Evolutionary conservation across 176 grass and related monocot genomes (phyloP).

Genomic region (Aegilops bicornis): DNA sequence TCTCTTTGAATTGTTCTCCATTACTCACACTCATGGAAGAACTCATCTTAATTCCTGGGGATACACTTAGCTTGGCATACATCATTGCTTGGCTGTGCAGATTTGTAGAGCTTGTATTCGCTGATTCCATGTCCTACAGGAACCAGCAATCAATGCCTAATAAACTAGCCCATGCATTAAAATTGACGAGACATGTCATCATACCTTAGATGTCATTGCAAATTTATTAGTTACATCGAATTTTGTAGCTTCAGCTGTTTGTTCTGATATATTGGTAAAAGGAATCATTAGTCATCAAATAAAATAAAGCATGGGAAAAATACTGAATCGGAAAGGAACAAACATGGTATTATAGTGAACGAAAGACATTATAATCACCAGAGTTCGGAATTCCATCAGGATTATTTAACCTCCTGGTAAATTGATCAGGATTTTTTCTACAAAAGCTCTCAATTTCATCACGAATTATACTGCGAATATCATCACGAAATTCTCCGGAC

Average conservation of each 20-base stretch:
- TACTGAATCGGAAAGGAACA: background rate
- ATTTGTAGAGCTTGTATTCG: slow-evolving; percentile 45
- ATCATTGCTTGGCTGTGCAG: slow-evolving; percentile 68
- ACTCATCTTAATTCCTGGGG: slow-evolving; percentile 37
- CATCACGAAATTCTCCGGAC: slow-evolving; percentile 34
- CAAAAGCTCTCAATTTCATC: slow-evolving; percentile 36
- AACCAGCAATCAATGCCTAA: background rate
- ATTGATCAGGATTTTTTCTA: background rate
- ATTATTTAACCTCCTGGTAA: slow-evolving; percentile 13
- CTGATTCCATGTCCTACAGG: slow-evolving; percentile 52
- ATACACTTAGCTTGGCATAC: slow-evolving; percentile 62
- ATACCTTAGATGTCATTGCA: slow-evolving; percentile 38
- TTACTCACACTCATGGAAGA: slow-evolving; percentile 20
- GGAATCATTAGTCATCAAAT: slow-evolving; percentile 10
- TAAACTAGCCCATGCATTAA: background rate
- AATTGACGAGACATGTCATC: slow-evolving; percentile 9
- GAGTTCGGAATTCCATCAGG: slow-evolving; percentile 1
- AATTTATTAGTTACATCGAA: slow-evolving; percentile 18
- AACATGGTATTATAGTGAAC: background rate
- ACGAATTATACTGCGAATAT: slow-evolving; percentile 41
- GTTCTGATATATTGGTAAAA: slow-evolving; percentile 20
- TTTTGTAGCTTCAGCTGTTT: slow-evolving; percentile 30
- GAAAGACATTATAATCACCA: slow-evolving; percentile 31
- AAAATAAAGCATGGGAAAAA: background rate
- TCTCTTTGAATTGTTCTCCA: slow-evolving; percentile 34